Percentiles rank a stretch among this genome's conserved stretches.
Evolutionary conservation across 192 early-diverging fungal species (phyloP).

Genomic region (Backusella psychrophila): DNA sequence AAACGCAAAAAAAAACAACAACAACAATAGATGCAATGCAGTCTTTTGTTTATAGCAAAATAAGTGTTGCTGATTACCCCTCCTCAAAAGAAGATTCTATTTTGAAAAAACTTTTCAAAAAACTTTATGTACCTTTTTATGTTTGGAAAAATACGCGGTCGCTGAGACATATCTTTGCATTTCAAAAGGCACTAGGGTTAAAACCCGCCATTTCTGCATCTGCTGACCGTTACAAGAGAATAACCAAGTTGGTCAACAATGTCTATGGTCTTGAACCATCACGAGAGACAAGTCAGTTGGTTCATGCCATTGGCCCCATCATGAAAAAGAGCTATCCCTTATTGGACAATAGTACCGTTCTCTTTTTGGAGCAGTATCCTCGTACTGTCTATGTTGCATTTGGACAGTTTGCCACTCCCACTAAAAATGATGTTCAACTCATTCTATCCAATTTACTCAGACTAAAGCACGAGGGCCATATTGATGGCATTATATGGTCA

Average conservation of each 20-base stretch:
- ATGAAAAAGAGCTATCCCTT: conserved; percentile 19
- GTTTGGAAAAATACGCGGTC: neutral
- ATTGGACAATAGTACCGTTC: neutral
- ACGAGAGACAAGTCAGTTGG: conserved; percentile 15
- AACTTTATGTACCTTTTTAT: neutral
- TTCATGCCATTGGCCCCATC: conserved; percentile 30
- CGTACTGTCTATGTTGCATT: conserved; percentile 32
- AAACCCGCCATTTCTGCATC: neutral
- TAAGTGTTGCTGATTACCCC: neutral
- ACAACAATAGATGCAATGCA: neutral
- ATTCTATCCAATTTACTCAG: conserved; percentile 15
- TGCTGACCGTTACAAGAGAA: neutral
- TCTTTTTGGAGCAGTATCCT: conserved; percentile 20
- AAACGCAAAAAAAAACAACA: no score
- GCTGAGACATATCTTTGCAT: neutral
- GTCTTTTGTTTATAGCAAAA: neutral
- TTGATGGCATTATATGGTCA: conserved; percentile 40
- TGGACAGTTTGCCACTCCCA: conserved; percentile 13
- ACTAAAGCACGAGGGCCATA: neutral
- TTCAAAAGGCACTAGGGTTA: neutral
- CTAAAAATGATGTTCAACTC: neutral
- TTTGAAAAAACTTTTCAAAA: neutral
- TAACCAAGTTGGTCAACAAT: conserved; percentile 15
- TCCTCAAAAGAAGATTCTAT: neutral
- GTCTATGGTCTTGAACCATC: conserved; percentile 21